Evolutionary conservation across 768 basidiomycete genomes (phyloP).

Genomic region (Lactarius indigo): DNA sequence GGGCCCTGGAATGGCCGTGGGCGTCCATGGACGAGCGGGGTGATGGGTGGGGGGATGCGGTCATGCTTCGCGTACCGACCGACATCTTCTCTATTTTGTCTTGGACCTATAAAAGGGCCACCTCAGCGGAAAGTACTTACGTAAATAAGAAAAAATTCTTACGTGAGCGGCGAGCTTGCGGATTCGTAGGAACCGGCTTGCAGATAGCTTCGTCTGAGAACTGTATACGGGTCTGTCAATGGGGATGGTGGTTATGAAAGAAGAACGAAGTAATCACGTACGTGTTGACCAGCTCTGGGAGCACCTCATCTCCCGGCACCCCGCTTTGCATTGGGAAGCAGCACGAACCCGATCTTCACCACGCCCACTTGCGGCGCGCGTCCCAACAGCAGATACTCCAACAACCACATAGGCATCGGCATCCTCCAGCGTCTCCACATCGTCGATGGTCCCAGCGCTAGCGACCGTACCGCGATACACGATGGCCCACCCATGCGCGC

Average conservation of each 20-base stretch:
- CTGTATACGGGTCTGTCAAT: slow-evolving; percentile 32
- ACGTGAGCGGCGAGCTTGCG: slow-evolving; percentile 84
- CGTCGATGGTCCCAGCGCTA: slow-evolving; percentile 43
- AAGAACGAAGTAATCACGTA: slow-evolving; percentile 58
- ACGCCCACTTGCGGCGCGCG: slow-evolving; percentile 49
- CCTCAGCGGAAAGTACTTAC: not conserved
- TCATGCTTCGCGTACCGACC: slow-evolving; percentile 29
- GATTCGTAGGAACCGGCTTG: slow-evolving; percentile 79
- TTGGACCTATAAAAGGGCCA: slow-evolving; percentile 53
- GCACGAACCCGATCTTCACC: slow-evolving; percentile 83
- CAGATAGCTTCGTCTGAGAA: slow-evolving; percentile 81
- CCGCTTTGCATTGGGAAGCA: slow-evolving; percentile 74
- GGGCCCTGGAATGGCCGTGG: slow-evolving; percentile 22
- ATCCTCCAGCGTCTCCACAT: slow-evolving; percentile 60
- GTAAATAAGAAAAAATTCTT: slow-evolving; percentile 31
- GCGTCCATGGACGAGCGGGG: slow-evolving; percentile 39
- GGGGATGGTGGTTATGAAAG: not conserved
- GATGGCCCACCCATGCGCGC: slow-evolving; percentile 65
- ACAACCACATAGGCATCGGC: slow-evolving; percentile 81
- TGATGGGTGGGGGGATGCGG: slow-evolving; percentile 13
- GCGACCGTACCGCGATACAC: slow-evolving; percentile 73
- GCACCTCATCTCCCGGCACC: slow-evolving; percentile 51
- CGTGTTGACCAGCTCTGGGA: slow-evolving; percentile 86
- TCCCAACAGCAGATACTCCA: slow-evolving; percentile 79
- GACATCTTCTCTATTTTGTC: slow-evolving; percentile 73